Percentiles rank a stretch among this genome's conserved stretches.
phyloP scores from a whole-genome alignment of 768 basidiomycete species.

The Trametes punicea region DNA sequence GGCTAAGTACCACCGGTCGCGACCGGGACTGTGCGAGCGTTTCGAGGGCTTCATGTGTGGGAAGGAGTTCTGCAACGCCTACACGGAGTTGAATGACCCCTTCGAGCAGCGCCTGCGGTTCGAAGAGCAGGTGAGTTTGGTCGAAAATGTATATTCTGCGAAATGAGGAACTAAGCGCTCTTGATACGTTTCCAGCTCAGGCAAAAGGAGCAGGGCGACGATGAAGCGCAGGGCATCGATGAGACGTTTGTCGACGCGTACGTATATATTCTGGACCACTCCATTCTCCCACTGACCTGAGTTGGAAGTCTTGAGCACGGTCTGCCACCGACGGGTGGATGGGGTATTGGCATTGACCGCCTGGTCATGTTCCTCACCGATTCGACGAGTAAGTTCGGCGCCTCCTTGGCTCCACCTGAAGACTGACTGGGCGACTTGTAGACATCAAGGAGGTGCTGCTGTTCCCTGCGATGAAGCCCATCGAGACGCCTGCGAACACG shows the following conservation, averaged over 20 bases:
- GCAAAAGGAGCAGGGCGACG: conserved; percentile 97
- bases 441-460: conserved; percentile 96
- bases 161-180: not conserved
- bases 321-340: conserved; percentile 95
- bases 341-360: conserved; percentile 94
- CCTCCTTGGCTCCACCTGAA: not conserved
- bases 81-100: conserved; percentile 99
- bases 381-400: conserved; percentile 68
- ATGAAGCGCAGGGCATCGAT: conserved; percentile 96
- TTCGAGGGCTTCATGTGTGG: conserved; percentile 99
- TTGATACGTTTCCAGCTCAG: conserved; percentile 43
- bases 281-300: not conserved
- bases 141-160: not conserved
- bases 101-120: conserved; percentile 95
- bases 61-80: conserved; percentile 98
- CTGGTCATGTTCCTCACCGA: conserved; percentile 99
- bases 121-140: conserved; percentile 73
- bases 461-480: conserved; percentile 97
- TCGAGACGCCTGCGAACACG: conserved; percentile 44
- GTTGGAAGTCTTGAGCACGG: conserved; percentile 83
- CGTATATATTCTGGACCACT: conserved; percentile 26
- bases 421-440: conserved; percentile 27
- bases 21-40: conserved; percentile 95
- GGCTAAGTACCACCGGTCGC: conserved; percentile 97
- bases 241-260: conserved; percentile 95